Percentiles rank a stretch among this genome's conserved stretches.
Conservation (phyloP, 805 yeast species). For the Scheffersomyces lignosus region DNA sequence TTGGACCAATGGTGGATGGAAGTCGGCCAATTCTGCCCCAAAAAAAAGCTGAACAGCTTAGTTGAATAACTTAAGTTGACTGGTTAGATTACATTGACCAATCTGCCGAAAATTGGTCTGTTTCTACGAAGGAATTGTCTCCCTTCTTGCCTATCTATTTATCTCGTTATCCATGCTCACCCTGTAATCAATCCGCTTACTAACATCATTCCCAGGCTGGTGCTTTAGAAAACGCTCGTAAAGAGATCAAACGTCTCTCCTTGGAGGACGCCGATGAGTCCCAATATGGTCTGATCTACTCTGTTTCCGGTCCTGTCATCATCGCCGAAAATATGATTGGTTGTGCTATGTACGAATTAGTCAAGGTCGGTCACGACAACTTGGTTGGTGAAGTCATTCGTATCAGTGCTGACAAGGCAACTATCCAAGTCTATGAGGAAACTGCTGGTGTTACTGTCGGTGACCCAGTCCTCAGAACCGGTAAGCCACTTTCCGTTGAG, state of each 20-base stretch:
- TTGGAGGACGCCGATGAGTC: slow-evolving; percentile 71
- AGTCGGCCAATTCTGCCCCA: too few species aligned
- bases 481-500: slow-evolving; percentile 98
- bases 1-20: too few species aligned
- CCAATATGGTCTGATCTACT: slow-evolving; percentile 83
- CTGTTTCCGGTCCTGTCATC: slow-evolving; percentile 97
- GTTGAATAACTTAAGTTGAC: too few species aligned
- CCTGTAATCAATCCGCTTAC: slow-evolving; percentile 7
- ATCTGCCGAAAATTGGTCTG: too few species aligned
- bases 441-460: slow-evolving; percentile 99
- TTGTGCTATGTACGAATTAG: slow-evolving; percentile 99
- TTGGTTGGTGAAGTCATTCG: slow-evolving; percentile 98
- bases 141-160: too few species aligned
- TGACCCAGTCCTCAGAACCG: slow-evolving; percentile 97
- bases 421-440: slow-evolving; percentile 98
- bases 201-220: slow-evolving; percentile 68
- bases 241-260: slow-evolving; percentile 82
- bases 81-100: too few species aligned
- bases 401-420: slow-evolving; percentile 94
- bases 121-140: too few species aligned
- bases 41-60: too few species aligned
- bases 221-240: slow-evolving; percentile 95
- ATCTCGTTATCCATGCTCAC: too few species aligned
- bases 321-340: slow-evolving; percentile 99
- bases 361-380: slow-evolving; percentile 94